phyloP scores from a whole-genome alignment of 148 eudicot species.

The Cornus suecica region DNA sequence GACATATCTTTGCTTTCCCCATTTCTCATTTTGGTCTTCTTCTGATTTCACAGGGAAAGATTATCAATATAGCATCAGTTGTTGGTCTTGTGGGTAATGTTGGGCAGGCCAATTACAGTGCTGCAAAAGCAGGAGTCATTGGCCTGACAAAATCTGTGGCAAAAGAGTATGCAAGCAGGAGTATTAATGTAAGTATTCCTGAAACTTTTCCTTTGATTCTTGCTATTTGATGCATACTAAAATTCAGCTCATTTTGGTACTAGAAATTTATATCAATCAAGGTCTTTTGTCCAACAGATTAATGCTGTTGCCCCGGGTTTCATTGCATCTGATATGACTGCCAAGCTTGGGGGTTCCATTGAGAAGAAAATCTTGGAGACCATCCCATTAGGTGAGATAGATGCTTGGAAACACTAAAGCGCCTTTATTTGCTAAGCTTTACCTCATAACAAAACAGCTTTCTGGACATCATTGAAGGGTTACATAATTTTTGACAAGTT shows the following conservation, averaged over 20 bases:
- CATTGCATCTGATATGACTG: slow-evolving; percentile 93
- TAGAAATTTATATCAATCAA: neutral
- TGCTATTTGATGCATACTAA: neutral
- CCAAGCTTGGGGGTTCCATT: slow-evolving; percentile 66
- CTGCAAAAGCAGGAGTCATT: slow-evolving; percentile 95
- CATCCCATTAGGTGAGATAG: slow-evolving; percentile 70
- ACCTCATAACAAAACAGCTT: neutral
- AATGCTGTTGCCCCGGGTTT: slow-evolving; percentile 97
- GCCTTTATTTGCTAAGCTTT: neutral
- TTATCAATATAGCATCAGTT: slow-evolving; percentile 86
- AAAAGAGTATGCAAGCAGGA: slow-evolving; percentile 86
- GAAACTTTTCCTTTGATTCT: slow-evolving; percentile 2
- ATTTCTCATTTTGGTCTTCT: neutral
- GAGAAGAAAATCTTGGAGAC: slow-evolving; percentile 69
- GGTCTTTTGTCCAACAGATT: slow-evolving; percentile 35
- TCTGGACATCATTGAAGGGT: neutral
- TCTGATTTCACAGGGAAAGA: slow-evolving; percentile 67
- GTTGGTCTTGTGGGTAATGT: slow-evolving; percentile 86
- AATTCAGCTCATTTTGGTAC: neutral
- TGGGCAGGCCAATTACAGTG: slow-evolving; percentile 94
- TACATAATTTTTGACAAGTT: too few species aligned
- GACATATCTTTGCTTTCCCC: neutral
- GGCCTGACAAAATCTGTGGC: slow-evolving; percentile 88
- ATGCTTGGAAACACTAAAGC: neutral
- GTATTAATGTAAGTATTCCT: slow-evolving; percentile 58